Base-by-base conservation (phyloP, 192 early-diverging fungal species). In the Geranomyces variabilis region DNA sequence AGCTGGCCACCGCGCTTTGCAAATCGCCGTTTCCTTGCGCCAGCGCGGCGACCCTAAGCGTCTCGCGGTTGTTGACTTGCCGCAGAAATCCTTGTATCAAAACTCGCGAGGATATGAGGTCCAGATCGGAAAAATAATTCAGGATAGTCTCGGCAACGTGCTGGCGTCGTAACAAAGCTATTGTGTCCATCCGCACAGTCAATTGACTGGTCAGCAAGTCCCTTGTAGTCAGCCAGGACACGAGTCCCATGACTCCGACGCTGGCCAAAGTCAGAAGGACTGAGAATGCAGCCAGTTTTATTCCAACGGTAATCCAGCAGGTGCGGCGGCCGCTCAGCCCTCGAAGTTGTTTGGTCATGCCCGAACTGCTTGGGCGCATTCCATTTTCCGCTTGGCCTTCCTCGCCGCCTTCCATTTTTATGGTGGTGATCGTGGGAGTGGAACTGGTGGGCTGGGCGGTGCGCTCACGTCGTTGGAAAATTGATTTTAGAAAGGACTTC, bases 251-350 rank as follows among this genome's bases (percentile, higher is more conserved):
- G 26, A 61, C 24, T n/a, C 69, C 69, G 9, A 61, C 69, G 19
- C 57, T 43, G 31, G 45, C 56, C 57, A 70, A 19, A 24, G 69
- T 70, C 57, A 70, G 43, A 4, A 70, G 55, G 57, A 48, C 56
- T 14, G 53, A 26, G 26, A 70, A 46, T 3, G 61, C 17, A 15
- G 69, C 58, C 46, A 70, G 26, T 26, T 70, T 70, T 3, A 70
- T 12, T 0, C 69, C 69, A 19, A 70, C 61, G 3, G 56, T 70
- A 22, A 61, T 45, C n/a, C 63, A 36, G 43, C 63, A 64, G 17
- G 63, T 60, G 22, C 51, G 51, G 51, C 36, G 36, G 36, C 36
- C 36, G 36, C 10, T 41, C 36, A 41, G 10, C 36, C 36, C 5
- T 41, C 36, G 36, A 3, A 41, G 36, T 41, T 41, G 36, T 10